These are phyloP conservation scores for Chaetomium strumarium DNA, from an alignment of 2,329 filamentous ascomycete species.

Conservation along the genomic window DNA sequence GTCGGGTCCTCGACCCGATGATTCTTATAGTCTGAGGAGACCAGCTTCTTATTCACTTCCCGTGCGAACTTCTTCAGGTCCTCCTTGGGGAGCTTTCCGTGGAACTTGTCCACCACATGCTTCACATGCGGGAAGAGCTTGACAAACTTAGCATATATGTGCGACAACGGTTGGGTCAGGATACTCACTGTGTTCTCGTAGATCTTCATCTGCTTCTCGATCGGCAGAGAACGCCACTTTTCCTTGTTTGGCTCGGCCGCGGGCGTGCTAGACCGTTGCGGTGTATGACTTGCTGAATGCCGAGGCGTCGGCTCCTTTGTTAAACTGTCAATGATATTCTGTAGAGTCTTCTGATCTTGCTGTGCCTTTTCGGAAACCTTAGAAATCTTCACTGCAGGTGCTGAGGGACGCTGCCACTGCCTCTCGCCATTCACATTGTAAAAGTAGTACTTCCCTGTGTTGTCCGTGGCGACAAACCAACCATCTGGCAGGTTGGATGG, in stretches of 20 bases:
- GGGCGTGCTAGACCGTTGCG: constrained; percentile 52
- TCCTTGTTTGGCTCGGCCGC: constrained; percentile 57
- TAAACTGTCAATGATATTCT: constrained; percentile 80
- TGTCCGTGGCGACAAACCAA: constrained; percentile 74
- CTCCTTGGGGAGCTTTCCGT: constrained; percentile 79
- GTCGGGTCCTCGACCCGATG: constrained; percentile 78
- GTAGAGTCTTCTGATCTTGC: constrained; percentile 65
- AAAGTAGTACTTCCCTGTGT: constrained; percentile 72
- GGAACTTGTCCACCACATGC: constrained; percentile 80
- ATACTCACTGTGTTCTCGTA: constrained; percentile 83
- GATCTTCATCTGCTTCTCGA: constrained; percentile 89
- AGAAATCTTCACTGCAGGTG: constrained; percentile 58
- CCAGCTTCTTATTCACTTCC: constrained; percentile 78
- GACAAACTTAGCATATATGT: constrained; percentile 11
- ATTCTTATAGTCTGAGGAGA: constrained; percentile 87
- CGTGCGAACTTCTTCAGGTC: constrained; percentile 58
- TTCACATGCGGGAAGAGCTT: constrained; percentile 82
- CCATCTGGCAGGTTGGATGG: constrained; percentile 62
- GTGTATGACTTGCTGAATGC: constrained; percentile 55
- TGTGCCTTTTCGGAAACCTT: constrained; percentile 60
- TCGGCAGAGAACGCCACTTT: constrained; percentile 62
- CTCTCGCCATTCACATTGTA: constrained; percentile 73
- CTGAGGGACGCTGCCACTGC: constrained; percentile 74
- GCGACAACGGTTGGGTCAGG: background rate
- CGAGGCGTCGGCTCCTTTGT: constrained; percentile 61